A percentile compares a stretch with the other conserved stretches of the same genome.
Conservation (phyloP, 495 filamentous ascomycete genomes). For the Penicillium manginii region DNA sequence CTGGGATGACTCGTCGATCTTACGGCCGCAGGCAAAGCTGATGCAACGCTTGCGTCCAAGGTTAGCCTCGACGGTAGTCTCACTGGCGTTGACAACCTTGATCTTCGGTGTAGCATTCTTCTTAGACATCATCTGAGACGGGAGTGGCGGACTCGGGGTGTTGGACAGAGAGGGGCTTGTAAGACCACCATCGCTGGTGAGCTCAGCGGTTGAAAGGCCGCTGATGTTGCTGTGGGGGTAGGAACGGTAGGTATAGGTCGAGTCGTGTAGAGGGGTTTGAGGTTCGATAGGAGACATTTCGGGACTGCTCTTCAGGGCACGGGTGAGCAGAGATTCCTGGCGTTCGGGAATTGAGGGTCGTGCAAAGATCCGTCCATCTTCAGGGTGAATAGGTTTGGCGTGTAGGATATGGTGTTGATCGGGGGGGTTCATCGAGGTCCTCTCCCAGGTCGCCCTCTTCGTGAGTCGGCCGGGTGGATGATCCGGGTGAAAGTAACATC, state of each 20-base stretch:
- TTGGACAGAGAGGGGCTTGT: constrained; percentile 89
- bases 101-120: constrained; percentile 36
- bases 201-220: constrained; percentile 77
- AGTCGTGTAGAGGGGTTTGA: constrained; percentile 41
- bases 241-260: constrained; percentile 52
- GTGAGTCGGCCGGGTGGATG: constrained; percentile 38
- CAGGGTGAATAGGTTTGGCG: constrained; percentile 31
- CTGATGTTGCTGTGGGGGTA: constrained; percentile 80
- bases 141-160: constrained; percentile 83
- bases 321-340: constrained; percentile 78
- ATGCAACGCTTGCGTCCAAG: constrained; percentile 84
- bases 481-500: constrained; percentile 49
- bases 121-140: constrained; percentile 42
- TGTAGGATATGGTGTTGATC: constrained; percentile 40
- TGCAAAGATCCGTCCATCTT: constrained; percentile 38
- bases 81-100: constrained; percentile 40
- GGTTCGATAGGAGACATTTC: constrained; percentile 50
- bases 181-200: constrained; percentile 88
- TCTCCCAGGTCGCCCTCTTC: constrained; percentile 50
- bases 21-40: constrained; percentile 80
- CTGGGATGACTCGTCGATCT: constrained; percentile 31
- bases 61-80: constrained; percentile 56
- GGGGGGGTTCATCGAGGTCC: constrained; percentile 56
- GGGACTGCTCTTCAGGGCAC: constrained; percentile 70
- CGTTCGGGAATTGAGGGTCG: constrained; percentile 46